Base-by-base conservation (phyloP, 73 alveolate genomes). In the Paramecium octaurelia region DNA sequence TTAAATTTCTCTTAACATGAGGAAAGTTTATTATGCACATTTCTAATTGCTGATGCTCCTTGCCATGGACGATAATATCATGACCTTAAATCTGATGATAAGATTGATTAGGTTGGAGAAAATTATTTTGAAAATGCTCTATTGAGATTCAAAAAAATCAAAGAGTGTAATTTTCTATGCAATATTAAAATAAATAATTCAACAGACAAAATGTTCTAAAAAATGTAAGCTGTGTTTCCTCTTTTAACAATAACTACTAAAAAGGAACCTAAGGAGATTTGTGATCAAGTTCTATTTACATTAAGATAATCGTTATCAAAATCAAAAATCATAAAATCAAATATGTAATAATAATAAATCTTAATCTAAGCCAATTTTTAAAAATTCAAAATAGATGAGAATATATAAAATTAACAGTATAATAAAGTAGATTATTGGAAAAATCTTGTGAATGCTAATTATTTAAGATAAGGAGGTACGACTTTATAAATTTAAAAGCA, bases 21-120 rank as follows among this genome's bases (percentile, higher is more conserved):
- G 3, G 57, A 75, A 11, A 75, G 93, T 18, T 23, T 59, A 31
- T 12, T 58, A 31, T 27, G 64, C 8, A 86, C 86, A 11, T 31
- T 86, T 58, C 73, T 86, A n/a, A 14, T 86, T 86, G 87, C 91
- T 27, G 93, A 86, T 86, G 29, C 92, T 27, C 93, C 93, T 20
- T 27, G 70, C 16, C 87, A 86, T 58, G 93, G 93, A 3, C 11
- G 73, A 20, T 23, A 86, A 18, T 86, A 86, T 73, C 93, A 86
- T 64, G 21, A 86, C 4, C 6, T 40, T 18, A 3, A 12, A 21
- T 64, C 84, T 23, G 93, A 86, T 86, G 43, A 86, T 59, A 34
- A 18, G 24, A 36, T 8, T 9, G 93, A 86, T 73, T 1, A 18
- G 16, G 31, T 86, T 9, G 84, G 38, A 24, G 8, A 58, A 16